Evolutionary conservation across 306 rosid genomes (phyloP).

Genomic region (Ochetophila trinervis): DNA sequence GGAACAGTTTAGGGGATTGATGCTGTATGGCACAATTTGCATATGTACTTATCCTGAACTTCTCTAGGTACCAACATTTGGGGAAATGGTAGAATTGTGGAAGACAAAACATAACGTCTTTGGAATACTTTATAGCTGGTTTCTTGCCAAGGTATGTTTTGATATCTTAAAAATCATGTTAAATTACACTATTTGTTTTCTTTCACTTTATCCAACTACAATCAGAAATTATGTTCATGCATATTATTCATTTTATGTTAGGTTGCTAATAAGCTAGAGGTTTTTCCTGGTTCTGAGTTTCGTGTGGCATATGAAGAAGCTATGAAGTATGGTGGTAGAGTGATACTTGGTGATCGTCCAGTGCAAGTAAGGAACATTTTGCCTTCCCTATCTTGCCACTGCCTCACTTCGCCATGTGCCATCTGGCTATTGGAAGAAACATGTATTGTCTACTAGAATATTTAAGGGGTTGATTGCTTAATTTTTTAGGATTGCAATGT

Average conservation of each 20-base stretch:
- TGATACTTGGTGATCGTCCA: constrained; percentile 96
- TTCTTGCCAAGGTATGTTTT: constrained; percentile 85
- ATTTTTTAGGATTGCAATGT: too few species aligned
- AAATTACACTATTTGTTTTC: background rate
- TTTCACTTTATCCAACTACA: constrained; percentile 4
- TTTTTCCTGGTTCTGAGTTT: constrained; percentile 91
- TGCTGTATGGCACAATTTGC: constrained; percentile 6
- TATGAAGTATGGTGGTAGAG: constrained; percentile 84
- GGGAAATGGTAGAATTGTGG: constrained; percentile 78
- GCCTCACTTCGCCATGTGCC: constrained; percentile 18
- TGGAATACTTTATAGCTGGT: constrained; percentile 87
- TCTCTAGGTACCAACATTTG: constrained; percentile 71
- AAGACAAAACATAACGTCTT: constrained; percentile 79
- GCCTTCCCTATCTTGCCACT: background rate
- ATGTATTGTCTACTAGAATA: constrained; percentile 23
- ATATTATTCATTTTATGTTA: constrained; percentile 29
- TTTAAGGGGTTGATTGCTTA: too few species aligned
- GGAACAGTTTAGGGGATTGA: background rate
- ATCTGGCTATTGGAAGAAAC: constrained; percentile 65
- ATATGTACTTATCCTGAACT: constrained; percentile 24
- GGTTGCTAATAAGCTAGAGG: constrained; percentile 87
- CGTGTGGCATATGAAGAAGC: constrained; percentile 97
- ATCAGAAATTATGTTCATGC: too few species aligned
- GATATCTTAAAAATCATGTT: constrained; percentile 9
- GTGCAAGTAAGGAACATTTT: constrained; percentile 63